Base-by-base conservation (phyloP, 805 yeast genomes). In the Diddensiella transvaalensis region DNA sequence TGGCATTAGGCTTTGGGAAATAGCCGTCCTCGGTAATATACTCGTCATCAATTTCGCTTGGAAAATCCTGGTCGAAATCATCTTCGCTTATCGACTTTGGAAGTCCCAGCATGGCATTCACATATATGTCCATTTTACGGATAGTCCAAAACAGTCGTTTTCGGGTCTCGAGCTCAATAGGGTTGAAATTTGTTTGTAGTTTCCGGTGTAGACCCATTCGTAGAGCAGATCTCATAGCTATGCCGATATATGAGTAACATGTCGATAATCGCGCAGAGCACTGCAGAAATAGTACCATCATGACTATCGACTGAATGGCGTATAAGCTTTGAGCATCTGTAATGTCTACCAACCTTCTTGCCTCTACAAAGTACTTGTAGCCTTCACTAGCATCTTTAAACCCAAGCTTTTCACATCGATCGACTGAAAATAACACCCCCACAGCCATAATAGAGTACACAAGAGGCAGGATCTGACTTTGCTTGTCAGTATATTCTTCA, bases 121-220 rank as follows among this genome's bases (percentile, higher is more conserved):
- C 86, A 63, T 90, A 89, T 39, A 87, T 80, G 61, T 90, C 96
- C 84, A 88, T 85, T 63, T 89, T 89, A 64, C 86, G 85, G 53
- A 89, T 83, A 1, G 96, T 84, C 86, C 91, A 89, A 63, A 89
- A 89, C 37, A 90, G 68, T 50, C 96, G 73, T 65, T 88, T 89
- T 51, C 95, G 73, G 1, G 87, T 84, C 60, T 90, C 96, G 33
- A 81, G 71, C 61, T 87, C 95, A 29, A 89, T 81, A 0, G 90
- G 90, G 56, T 84, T 84, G 56, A 81, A 80, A 13, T 63, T 75
- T 55, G 79, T 73, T 38, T 80, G 71, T 30, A 87, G 73, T 61
- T 82, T 84, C 53, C 95, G 70, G 65, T 89, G 96, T 17, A 87
- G 69, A 0, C 96, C 96, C 56, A 87, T 88, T 55, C 89, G 76